Percentiles rank a stretch among this genome's conserved stretches.
Conservation (phyloP, 371 early-diverging fungal species). For the Gilbertella persicaria region DNA sequence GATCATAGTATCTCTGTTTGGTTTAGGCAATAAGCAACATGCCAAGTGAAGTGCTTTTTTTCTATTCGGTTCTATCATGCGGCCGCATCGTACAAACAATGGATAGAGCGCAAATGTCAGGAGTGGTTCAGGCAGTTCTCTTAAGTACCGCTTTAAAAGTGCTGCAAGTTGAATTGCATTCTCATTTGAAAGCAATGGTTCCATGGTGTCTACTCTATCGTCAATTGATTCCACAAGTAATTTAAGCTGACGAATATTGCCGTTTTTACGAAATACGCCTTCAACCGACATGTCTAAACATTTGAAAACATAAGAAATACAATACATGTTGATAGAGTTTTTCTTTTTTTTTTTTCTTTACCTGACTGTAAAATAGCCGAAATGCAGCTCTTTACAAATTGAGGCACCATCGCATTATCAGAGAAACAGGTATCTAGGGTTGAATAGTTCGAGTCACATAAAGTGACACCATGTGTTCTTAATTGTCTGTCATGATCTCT, state of each 20-base stretch:
- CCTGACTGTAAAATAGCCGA: slow-evolving; percentile 73
- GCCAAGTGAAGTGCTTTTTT: slow-evolving; percentile 73
- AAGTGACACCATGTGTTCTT: neutral
- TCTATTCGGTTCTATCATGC: slow-evolving; percentile 19
- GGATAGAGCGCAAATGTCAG: slow-evolving; percentile 84
- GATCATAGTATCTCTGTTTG: slow-evolving; percentile 89
- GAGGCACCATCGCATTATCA: slow-evolving; percentile 68
- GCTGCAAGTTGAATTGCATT: slow-evolving; percentile 92
- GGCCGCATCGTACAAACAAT: slow-evolving; percentile 77
- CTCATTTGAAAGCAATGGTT: slow-evolving; percentile 53
- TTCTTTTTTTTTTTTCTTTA: slow-evolving; percentile 29
- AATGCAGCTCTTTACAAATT: slow-evolving; percentile 82
- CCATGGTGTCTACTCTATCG: neutral
- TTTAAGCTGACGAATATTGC: slow-evolving; percentile 89
- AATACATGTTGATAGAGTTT: neutral
- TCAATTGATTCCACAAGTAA: slow-evolving; percentile 68
- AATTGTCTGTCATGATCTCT: slow-evolving; percentile 59
- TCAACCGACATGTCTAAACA: slow-evolving; percentile 82
- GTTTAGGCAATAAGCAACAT: slow-evolving; percentile 83
- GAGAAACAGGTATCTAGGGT: slow-evolving; percentile 46
- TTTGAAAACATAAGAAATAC: neutral
- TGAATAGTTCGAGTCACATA: slow-evolving; percentile 43
- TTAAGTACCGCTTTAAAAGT: slow-evolving; percentile 88
- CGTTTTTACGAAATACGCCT: slow-evolving; percentile 97
- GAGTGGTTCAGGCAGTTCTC: slow-evolving; percentile 95